phyloP scores from a whole-genome alignment of 2,329 filamentous ascomycete genomes.

The Venturiaceae sp. region DNA sequence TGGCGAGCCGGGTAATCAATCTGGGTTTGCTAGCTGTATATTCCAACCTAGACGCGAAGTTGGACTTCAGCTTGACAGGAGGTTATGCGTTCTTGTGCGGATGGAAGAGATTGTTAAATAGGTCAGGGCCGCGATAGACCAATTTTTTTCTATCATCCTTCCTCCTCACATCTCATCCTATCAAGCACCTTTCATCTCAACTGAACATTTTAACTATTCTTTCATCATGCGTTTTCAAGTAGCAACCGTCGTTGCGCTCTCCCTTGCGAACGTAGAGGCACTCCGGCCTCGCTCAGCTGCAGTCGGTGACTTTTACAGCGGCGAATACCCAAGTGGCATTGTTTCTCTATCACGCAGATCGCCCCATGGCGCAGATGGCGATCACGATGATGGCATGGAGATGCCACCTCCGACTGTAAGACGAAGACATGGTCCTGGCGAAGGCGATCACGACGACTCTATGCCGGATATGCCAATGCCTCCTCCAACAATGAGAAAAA shows the following conservation, averaged over 20 bases:
- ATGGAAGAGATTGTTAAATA: not conserved
- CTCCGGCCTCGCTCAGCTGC: not conserved
- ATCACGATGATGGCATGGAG: too few species aligned
- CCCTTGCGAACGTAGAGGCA: not conserved
- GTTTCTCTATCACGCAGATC: not conserved
- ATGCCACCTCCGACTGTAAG: too few species aligned
- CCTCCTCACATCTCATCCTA: not conserved
- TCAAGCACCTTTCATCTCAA: not conserved
- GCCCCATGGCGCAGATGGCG: not conserved
- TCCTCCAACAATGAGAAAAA: too few species aligned
- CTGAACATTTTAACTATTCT: not conserved
- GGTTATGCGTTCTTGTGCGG: not conserved
- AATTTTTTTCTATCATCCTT: not conserved
- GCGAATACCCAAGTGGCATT: not conserved
- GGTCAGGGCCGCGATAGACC: not conserved
- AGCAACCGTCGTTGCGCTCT: not conserved
- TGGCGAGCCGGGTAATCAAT: not conserved
- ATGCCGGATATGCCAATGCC: too few species aligned
- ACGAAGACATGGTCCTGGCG: too few species aligned
- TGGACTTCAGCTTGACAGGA: slow-evolving; percentile 1
- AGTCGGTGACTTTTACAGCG: not conserved
- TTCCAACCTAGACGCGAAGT: not conserved
- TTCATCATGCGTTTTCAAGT: not conserved
- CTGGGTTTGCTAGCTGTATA: not conserved
- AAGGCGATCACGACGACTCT: too few species aligned